Percentiles rank a stretch among this genome's conserved stretches.
Evolutionary conservation across 106 monocot species (phyloP).

Genomic region (Acorus calamus): DNA sequence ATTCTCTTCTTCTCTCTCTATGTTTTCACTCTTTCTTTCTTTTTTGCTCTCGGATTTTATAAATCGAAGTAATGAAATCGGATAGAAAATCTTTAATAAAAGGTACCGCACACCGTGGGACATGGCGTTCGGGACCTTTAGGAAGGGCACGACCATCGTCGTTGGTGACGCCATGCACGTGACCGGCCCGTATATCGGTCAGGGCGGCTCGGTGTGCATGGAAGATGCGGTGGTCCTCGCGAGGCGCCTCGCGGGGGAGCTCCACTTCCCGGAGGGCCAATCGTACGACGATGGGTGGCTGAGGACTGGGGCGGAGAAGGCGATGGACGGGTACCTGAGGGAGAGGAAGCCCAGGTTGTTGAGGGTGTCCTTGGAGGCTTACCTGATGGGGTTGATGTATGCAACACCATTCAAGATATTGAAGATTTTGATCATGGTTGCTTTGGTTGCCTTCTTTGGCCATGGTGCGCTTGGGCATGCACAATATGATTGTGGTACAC

Average conservation of each 20-base stretch:
- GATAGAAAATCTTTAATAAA: too few species aligned
- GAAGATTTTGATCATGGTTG: neutral
- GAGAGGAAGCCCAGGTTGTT: conserved; percentile 16
- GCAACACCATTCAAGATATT: conserved; percentile 3
- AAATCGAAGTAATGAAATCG: too few species aligned
- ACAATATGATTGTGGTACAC: conserved; percentile 14
- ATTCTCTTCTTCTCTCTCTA: too few species aligned
- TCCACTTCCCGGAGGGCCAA: neutral
- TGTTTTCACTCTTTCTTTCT: too few species aligned
- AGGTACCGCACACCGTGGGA: conserved; percentile 28
- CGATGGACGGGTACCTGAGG: neutral
- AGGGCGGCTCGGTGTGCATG: conserved; percentile 21
- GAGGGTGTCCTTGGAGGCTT: conserved; percentile 8
- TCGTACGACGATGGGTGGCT: neutral
- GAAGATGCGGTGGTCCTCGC: conserved; percentile 37
- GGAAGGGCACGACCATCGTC: conserved; percentile 18
- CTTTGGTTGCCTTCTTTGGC: conserved; percentile 6
- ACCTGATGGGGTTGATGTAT: conserved; percentile 5
- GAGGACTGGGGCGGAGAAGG: conserved; percentile 2
- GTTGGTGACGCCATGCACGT: conserved; percentile 38
- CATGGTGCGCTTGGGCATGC: conserved; percentile 5
- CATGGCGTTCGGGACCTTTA: conserved; percentile 9
- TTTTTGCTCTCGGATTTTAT: too few species aligned
- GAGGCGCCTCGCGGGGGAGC: conserved; percentile 10
- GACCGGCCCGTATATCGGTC: conserved; percentile 27